A percentile compares a stretch with the other conserved stretches of the same genome.
Conservation (phyloP, 139 green algal genomes). For the Chlamydomonas applanata region DNA sequence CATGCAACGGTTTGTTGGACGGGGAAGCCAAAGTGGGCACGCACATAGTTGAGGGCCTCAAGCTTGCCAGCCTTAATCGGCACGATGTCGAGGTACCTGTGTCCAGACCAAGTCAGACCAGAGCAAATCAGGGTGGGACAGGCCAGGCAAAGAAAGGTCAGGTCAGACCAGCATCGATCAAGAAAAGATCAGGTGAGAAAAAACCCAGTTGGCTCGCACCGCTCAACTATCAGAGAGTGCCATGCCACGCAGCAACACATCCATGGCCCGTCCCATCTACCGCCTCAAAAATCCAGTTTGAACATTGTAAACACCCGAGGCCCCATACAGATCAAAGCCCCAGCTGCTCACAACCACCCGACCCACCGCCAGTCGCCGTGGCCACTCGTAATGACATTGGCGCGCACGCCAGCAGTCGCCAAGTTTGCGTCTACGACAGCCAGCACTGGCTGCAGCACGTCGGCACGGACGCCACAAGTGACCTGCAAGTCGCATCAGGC, state of each 20-base stretch:
- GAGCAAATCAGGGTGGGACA: no score
- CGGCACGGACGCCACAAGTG: slow-evolving; percentile 53
- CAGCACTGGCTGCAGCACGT: slow-evolving; percentile 41
- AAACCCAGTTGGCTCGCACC: no score
- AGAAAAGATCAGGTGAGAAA: no score
- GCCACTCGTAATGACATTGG: slow-evolving; percentile 80
- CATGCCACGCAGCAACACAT: no score
- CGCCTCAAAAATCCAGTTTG: no score
- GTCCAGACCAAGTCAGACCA: no score
- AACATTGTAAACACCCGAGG: not conserved
- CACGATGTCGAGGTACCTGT: slow-evolving; percentile 82
- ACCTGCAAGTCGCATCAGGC: slow-evolving; percentile 15
- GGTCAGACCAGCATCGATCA: no score
- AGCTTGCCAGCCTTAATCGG: slow-evolving; percentile 74
- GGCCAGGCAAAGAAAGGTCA: no score
- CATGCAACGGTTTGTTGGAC: slow-evolving; percentile 71
- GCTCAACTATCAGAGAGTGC: no score
- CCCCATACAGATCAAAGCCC: not conserved
- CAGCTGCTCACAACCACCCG: not conserved
- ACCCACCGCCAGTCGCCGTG: slow-evolving; percentile 59
- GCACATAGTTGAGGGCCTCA: slow-evolving; percentile 76
- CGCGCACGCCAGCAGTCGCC: slow-evolving; percentile 27
- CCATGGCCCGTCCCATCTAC: no score
- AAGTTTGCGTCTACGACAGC: slow-evolving; percentile 30
- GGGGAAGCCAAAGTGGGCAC: slow-evolving; percentile 62